phyloP scores from a whole-genome alignment of 2,329 filamentous ascomycete species.

The Fusarium luffae region DNA sequence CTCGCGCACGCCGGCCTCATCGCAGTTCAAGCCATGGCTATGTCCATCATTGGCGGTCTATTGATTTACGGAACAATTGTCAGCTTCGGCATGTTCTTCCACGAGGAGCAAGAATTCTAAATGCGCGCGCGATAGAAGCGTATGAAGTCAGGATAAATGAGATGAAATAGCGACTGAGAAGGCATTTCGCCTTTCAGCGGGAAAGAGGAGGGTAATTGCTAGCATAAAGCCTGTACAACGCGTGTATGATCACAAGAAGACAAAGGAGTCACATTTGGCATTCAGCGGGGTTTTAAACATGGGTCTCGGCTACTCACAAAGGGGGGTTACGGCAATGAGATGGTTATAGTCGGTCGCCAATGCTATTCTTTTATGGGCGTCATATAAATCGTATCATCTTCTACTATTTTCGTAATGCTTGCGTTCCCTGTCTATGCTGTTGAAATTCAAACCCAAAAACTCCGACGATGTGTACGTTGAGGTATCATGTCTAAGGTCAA shows the following conservation, averaged over 20 bases:
- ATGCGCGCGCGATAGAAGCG: constrained; percentile 2
- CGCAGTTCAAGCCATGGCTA: constrained; percentile 84
- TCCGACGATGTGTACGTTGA: constrained; percentile 52
- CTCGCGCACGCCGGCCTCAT: constrained; percentile 91
- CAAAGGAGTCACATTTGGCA: constrained; percentile 22
- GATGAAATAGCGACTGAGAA: background rate
- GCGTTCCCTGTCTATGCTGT: constrained; percentile 42
- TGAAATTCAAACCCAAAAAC: constrained; percentile 44
- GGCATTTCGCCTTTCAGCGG: constrained; percentile 12
- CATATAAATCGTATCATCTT: constrained; percentile 20
- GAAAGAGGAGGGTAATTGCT: constrained; percentile 27
- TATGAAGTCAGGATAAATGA: background rate
- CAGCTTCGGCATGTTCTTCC: constrained; percentile 98
- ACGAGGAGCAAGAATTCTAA: constrained; percentile 96
- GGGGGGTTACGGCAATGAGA: constrained; percentile 5
- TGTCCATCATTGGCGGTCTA: constrained; percentile 92
- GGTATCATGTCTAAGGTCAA: constrained; percentile 45
- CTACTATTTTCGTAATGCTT: constrained; percentile 18
- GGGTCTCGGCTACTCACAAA: constrained; percentile 26
- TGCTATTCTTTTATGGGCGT: constrained; percentile 19
- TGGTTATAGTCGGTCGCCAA: constrained; percentile 24
- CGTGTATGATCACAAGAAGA: constrained; percentile 39
- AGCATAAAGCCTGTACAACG: constrained; percentile 20
- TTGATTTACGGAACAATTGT: constrained; percentile 99
- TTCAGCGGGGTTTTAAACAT: constrained; percentile 37